These are phyloP conservation scores for Gaeumannomyces tritici DNA, from an alignment of 2,329 filamentous ascomycete genomes.

Conservation along the genomic window DNA sequence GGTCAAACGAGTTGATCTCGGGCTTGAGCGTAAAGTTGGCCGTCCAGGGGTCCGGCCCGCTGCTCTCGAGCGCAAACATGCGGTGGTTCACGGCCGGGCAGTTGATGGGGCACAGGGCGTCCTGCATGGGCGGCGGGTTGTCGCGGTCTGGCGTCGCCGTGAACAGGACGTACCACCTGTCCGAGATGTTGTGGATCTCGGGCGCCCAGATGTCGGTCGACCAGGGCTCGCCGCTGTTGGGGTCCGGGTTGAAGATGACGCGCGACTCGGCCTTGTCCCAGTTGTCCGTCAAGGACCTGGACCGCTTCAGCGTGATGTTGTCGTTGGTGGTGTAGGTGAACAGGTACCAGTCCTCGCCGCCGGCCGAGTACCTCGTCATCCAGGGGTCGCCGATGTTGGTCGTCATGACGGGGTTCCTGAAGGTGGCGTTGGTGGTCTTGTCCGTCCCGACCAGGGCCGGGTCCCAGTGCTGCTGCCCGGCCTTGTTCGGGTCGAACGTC, in stretches of 20 bases:
- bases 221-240: constrained; percentile 20
- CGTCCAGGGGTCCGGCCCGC: constrained; percentile 21
- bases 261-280: constrained; percentile 27
- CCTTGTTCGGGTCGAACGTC: constrained; percentile 9
- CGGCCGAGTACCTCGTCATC: constrained; percentile 22
- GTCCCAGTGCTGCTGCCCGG: constrained; percentile 18
- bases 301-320: constrained; percentile 28
- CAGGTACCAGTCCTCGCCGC: constrained; percentile 26
- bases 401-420: constrained; percentile 28
- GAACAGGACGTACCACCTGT: constrained; percentile 16
- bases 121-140: constrained; percentile 20
- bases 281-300: constrained; percentile 25
- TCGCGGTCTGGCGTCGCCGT: constrained; percentile 23
- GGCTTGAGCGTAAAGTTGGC: constrained; percentile 20
- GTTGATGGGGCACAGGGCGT: constrained; percentile 22
- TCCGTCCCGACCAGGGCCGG: constrained; percentile 21
- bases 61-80: constrained; percentile 23
- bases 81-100: constrained; percentile 26
- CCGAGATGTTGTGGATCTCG: constrained; percentile 21
- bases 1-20: constrained; percentile 23
- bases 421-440: constrained; percentile 23
- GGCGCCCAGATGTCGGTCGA: constrained; percentile 25
- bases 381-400: constrained; percentile 28
- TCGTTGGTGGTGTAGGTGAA: constrained; percentile 28
- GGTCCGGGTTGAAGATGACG: constrained; percentile 23